A percentile compares a stretch with the other conserved stretches of the same genome.
phyloP scores from a whole-genome alignment of 164 flowering plant species.

The Chimonanthus praecox region DNA sequence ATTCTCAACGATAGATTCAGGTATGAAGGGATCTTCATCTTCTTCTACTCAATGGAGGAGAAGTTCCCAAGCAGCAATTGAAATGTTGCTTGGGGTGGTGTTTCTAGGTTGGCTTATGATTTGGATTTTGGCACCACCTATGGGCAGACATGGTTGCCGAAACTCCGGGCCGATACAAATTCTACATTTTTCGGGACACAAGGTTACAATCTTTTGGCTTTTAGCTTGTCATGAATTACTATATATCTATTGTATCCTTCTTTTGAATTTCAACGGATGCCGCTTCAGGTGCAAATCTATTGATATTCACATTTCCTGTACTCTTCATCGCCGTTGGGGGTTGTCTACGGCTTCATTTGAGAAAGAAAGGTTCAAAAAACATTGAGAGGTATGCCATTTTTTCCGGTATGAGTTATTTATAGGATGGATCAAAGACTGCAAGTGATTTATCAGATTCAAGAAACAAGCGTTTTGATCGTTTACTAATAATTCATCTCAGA shows the following conservation, averaged over 20 bases:
- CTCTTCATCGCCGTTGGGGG: conserved; percentile 48
- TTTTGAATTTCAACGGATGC: background rate
- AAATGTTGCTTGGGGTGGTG: conserved; percentile 19
- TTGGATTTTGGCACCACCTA: conserved; percentile 53
- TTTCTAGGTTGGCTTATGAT: conserved; percentile 42
- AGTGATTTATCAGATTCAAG: too few relatives aligned
- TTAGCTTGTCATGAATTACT: background rate
- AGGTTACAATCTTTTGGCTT: conserved; percentile 30
- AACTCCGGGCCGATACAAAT: conserved; percentile 22
- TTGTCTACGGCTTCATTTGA: conserved; percentile 60
- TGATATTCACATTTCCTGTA: conserved; percentile 51
- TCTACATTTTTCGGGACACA: conserved; percentile 55
- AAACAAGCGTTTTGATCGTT: too few relatives aligned
- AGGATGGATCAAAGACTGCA: background rate
- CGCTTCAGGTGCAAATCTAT: conserved; percentile 30
- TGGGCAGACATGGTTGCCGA: conserved; percentile 30
- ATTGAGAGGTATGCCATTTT: conserved; percentile 21
- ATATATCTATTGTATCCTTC: background rate
- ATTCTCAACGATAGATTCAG: background rate
- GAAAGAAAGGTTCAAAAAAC: conserved; percentile 17
- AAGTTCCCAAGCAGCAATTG: conserved; percentile 12
- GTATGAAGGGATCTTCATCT: background rate
- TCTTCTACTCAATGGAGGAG: background rate
- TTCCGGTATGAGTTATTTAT: background rate
- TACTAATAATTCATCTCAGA: too few relatives aligned